Conservation (phyloP, 331 rosid genomes). For the Acacia concinna region DNA sequence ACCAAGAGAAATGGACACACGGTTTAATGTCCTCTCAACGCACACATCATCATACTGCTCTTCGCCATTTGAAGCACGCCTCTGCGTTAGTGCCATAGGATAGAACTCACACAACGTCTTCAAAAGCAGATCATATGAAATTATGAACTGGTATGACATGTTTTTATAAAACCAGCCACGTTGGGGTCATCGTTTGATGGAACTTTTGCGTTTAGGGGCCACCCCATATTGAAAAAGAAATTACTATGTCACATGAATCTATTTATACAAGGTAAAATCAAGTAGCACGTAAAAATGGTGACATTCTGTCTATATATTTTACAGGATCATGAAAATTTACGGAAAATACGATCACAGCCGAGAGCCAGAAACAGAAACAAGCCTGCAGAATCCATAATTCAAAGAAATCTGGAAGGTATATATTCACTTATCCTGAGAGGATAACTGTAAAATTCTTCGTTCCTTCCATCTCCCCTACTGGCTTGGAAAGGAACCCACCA, state of each 20-base stretch:
- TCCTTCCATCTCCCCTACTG: conserved; percentile 74
- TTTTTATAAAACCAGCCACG: neutral
- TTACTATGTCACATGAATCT: conserved; percentile 22
- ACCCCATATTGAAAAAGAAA: neutral
- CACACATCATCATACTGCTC: too few relatives aligned
- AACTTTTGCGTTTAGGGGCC: conserved; percentile 13
- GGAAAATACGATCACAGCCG: neutral
- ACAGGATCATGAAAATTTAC: conserved; percentile 23
- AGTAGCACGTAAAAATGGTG: conserved; percentile 17
- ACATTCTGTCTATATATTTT: conserved; percentile 21
- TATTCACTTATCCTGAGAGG: conserved; percentile 68
- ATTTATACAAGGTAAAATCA: conserved; percentile 34
- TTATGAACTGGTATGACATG: too few relatives aligned
- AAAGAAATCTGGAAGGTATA: conserved; percentile 67
- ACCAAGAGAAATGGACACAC: too few relatives aligned
- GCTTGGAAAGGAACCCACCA: conserved; percentile 94
- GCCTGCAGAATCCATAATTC: neutral
- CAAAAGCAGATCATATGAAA: too few relatives aligned
- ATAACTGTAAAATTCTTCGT: conserved; percentile 65
- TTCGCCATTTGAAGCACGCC: too few relatives aligned
- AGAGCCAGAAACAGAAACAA: neutral
- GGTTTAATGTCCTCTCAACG: too few relatives aligned
- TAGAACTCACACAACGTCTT: too few relatives aligned
- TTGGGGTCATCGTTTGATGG: neutral
- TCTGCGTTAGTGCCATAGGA: too few relatives aligned